Evolutionary conservation across 2,329 filamentous ascomycete genomes (phyloP).

Genomic region (Xylariaceae sp.): DNA sequence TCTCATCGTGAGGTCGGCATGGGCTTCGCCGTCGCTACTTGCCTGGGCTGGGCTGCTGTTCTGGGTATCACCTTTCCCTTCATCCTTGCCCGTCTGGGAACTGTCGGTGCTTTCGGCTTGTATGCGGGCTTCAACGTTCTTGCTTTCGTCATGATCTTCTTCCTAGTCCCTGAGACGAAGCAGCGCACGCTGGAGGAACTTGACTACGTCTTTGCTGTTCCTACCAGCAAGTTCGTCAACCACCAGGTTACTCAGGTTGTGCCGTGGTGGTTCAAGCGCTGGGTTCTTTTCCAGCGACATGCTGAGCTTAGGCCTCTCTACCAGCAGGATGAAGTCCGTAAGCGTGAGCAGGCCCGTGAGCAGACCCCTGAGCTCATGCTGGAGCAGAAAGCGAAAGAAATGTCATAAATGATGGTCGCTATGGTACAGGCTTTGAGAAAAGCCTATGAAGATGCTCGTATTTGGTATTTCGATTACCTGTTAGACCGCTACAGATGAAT

Average conservation of each 20-base stretch:
- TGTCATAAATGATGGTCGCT: neutral
- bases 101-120: constrained; percentile 54
- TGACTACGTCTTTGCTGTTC: constrained; percentile 55
- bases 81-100: constrained; percentile 54
- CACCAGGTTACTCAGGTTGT: constrained; percentile 49
- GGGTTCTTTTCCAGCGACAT: constrained; percentile 41
- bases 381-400: constrained; percentile 9
- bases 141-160: constrained; percentile 55
- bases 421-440: too few relatives aligned
- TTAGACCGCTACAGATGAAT: too few relatives aligned
- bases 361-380: too few relatives aligned
- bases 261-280: constrained; percentile 49
- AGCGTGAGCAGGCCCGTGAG: too few relatives aligned
- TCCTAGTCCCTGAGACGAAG: constrained; percentile 59
- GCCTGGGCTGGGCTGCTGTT: constrained; percentile 65
- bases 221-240: constrained; percentile 48
- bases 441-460: too few relatives aligned
- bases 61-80: constrained; percentile 69
- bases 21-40: constrained; percentile 72
- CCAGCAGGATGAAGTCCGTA: constrained; percentile 38
- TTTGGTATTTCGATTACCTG: too few relatives aligned
- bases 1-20: constrained; percentile 76
- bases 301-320: constrained; percentile 42
- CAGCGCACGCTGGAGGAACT: constrained; percentile 58
- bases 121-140: constrained; percentile 56